Evolutionary conservation across 2,329 filamentous ascomycete species (phyloP), one percentile per base, ranked within the genome.

Genomic region (Arthroderma sp.): DNA sequence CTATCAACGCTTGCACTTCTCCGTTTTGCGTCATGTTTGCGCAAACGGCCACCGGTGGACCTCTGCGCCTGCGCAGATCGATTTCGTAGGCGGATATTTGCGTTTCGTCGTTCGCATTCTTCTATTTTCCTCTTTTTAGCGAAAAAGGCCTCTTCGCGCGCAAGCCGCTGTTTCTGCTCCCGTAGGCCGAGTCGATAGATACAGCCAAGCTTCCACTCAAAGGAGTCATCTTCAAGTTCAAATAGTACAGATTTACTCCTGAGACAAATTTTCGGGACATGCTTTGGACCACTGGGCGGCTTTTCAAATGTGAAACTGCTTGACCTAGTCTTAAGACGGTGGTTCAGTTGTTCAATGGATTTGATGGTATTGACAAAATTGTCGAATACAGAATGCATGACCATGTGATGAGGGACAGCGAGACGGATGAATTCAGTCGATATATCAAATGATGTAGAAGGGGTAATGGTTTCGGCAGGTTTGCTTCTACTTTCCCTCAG

Each of bases 131-230:
- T 93, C 9, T 83, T 75, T 61, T 98, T 98, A 48, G 94, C 70
- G 9, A 79, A 71, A 63, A 93, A 96, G 0, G 89, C 89, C 52
- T 94, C 86, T 60, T 94, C 86, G 37, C 91, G 79, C 4, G 89
- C 88, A 44, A 94, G 69, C 15, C 91, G 77, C 62, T 96, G 91
- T 59, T 82, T 81, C 63, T 96, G 89, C 62, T 98, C 91, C 45
- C 88, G 70, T 15, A 89, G 73, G 0, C 93, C 91, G 38, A 86
- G 78, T 30, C 89, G 80, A 61, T 96, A 98, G 42, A 98, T 98
- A 58, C 87, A 80, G 10, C 88, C 86, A 6, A 98, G 70, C 60
- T 95, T 96, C 85, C 88, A 98, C 61, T 98, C 91, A 56, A 98
- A 98, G 0, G 86, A 82, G 41, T 91, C 89, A 60, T 98, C 91